Evolutionary conservation across 805 yeast genomes (phyloP).

Genomic region (Nakazawaea anatomiae): DNA sequence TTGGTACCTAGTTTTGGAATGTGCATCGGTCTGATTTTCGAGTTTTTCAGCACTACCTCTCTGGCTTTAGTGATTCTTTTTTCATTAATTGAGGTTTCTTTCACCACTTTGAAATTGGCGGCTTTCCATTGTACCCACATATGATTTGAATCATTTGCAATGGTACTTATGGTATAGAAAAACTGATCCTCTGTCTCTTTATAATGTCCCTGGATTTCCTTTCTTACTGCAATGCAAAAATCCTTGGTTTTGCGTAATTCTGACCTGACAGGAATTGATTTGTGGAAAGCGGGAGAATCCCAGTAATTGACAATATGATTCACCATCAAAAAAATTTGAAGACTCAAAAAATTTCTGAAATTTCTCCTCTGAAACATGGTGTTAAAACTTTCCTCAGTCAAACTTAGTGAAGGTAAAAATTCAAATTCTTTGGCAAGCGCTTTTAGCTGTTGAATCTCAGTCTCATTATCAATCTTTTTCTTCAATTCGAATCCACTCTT

Average conservation of each 20-base stretch:
- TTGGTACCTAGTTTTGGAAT: constrained; percentile 5
- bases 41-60: constrained; percentile 2
- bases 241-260: constrained; percentile 4
- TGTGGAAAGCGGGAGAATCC: not conserved
- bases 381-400: constrained; percentile 1
- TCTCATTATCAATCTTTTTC: not conserved
- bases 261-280: not conserved
- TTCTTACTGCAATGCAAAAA: constrained; percentile 1
- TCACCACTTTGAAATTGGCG: not conserved
- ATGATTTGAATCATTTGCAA: constrained; percentile 3
- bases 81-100: not conserved
- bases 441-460: constrained; percentile 1
- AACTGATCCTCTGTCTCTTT: constrained; percentile 4
- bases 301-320: not conserved
- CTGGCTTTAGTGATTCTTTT: not conserved
- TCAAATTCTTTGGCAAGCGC: not conserved
- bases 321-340: constrained; percentile 3
- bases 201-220: constrained; percentile 2
- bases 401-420: not conserved
- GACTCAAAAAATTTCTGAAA: not conserved
- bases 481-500: not conserved
- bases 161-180: not conserved
- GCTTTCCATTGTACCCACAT: constrained; percentile 7
- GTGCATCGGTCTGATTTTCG: constrained; percentile 5
- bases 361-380: not conserved